A percentile compares a stretch with the other conserved stretches of the same genome.
Evolutionary conservation across 495 filamentous ascomycete genomes (phyloP).

Genomic region (Thozetella sp.): DNA sequence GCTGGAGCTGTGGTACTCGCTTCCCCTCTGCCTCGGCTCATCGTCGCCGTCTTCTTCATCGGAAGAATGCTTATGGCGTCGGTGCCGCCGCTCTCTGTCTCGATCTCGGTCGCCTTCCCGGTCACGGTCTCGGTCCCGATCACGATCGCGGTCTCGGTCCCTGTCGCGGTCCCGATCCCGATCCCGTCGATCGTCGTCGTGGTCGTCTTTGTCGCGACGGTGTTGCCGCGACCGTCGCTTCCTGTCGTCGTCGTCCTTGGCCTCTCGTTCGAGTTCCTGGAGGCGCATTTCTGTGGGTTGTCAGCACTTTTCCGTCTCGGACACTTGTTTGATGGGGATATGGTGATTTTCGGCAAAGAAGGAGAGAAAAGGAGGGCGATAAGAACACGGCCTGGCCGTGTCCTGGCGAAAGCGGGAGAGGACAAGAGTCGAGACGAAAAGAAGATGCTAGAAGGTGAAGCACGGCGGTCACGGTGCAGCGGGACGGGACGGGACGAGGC

Average conservation of each 20-base stretch:
- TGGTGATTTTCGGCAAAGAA: neutral
- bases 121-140: conserved; percentile 12
- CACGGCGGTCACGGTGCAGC: neutral
- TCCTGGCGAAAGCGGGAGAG: neutral
- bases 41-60: conserved; percentile 20
- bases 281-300: conserved; percentile 30
- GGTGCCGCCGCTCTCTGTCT: conserved; percentile 6
- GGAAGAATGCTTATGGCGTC: conserved; percentile 16
- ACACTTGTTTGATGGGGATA: neutral
- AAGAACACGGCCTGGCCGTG: neutral
- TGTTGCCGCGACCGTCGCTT: conserved; percentile 23
- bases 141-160: conserved; percentile 14
- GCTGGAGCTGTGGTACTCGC: conserved; percentile 3
- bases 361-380: neutral
- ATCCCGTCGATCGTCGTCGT: conserved; percentile 22
- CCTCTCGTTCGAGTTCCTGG: conserved; percentile 33
- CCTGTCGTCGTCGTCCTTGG: conserved; percentile 27
- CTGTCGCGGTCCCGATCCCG: conserved; percentile 19
- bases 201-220: conserved; percentile 32
- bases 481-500: conserved; percentile 1
- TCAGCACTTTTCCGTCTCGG: conserved; percentile 14
- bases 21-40: neutral
- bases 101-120: conserved; percentile 9
- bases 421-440: conserved; percentile 2
- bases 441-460: neutral